Percentiles rank a stretch among this genome's conserved stretches.
These are phyloP conservation scores for Penicillium verhagenii DNA, from an alignment of 495 filamentous ascomycete species.

Conservation along the genomic window DNA sequence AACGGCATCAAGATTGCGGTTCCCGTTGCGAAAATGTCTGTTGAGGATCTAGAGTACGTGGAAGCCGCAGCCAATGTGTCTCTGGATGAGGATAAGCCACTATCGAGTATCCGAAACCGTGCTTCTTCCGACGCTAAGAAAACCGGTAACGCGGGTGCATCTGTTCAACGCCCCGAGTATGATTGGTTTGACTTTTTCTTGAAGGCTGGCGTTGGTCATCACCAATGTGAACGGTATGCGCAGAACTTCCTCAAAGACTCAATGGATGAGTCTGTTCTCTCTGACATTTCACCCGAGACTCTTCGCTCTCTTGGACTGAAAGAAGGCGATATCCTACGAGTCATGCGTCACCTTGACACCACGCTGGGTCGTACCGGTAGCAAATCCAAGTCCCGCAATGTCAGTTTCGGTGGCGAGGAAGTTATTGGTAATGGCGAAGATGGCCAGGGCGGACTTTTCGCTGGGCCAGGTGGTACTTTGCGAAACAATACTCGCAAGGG, in stretches of 20 bases:
- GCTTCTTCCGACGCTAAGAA: slow-evolving; percentile 23
- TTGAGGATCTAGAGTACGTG: slow-evolving; percentile 92
- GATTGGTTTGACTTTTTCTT: slow-evolving; percentile 99
- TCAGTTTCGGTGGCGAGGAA: slow-evolving; percentile 60
- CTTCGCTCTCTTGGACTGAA: slow-evolving; percentile 85
- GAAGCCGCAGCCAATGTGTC: slow-evolving; percentile 83
- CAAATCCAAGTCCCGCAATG: slow-evolving; percentile 59
- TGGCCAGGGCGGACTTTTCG: slow-evolving; percentile 74
- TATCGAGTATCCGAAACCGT: slow-evolving; percentile 66
- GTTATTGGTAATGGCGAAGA: slow-evolving; percentile 52
- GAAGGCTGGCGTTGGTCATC: slow-evolving; percentile 81
- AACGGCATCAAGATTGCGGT: slow-evolving; percentile 99
- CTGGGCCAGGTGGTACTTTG: slow-evolving; percentile 82
- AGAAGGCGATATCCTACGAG: slow-evolving; percentile 93
- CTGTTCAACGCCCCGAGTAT: slow-evolving; percentile 65
- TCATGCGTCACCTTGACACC: slow-evolving; percentile 84
- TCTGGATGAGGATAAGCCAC: slow-evolving; percentile 93
- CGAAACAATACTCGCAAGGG: slow-evolving; percentile 96
- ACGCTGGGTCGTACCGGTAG: slow-evolving; percentile 65
- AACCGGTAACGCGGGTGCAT: slow-evolving; percentile 44
- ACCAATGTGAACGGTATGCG: slow-evolving; percentile 91
- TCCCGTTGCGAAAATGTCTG: slow-evolving; percentile 89
- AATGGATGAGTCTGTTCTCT: slow-evolving; percentile 89
- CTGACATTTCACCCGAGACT: slow-evolving; percentile 78
- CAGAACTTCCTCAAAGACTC: slow-evolving; percentile 84